Conservation (phyloP, 257 asterid species). For the Penstemon eatonii region DNA sequence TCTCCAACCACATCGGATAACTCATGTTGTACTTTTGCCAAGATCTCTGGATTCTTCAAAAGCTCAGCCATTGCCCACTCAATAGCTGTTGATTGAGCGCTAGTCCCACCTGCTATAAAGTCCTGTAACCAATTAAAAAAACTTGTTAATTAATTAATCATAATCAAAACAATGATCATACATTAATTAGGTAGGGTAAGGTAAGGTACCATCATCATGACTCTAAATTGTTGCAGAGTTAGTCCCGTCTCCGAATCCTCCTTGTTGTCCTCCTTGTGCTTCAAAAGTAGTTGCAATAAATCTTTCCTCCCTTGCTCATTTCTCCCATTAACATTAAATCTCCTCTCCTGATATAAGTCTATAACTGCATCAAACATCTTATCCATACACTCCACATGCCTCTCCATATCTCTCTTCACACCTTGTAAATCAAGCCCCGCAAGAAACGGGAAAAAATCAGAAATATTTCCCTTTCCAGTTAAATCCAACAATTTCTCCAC, state of each 20-base stretch:
- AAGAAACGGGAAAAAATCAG: constrained; percentile 1
- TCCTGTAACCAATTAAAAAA: not conserved
- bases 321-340: not conserved
- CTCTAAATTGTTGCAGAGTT: constrained; percentile 1
- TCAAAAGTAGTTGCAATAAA: not conserved
- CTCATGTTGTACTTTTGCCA: constrained; percentile 32
- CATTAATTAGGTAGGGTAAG: not conserved
- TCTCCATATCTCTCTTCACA: constrained; percentile 1
- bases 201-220: not conserved
- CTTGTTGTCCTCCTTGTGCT: not conserved
- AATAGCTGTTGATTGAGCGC: constrained; percentile 29
- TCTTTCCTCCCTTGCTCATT: constrained; percentile 6
- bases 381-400: not conserved
- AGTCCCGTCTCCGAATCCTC: not conserved
- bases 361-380: not conserved
- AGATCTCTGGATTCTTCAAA: constrained; percentile 24
- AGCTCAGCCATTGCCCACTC: constrained; percentile 49
- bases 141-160: no score
- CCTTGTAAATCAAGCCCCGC: constrained; percentile 15
- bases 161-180: no score
- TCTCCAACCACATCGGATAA: not conserved
- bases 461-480: not conserved
- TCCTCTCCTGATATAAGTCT: not conserved
- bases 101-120: not conserved
- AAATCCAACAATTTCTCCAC: not conserved